These are phyloP conservation scores for Ophiostoma sp. DNA, from an alignment of 2,329 filamentous ascomycete genomes.

Conservation along the genomic window DNA sequence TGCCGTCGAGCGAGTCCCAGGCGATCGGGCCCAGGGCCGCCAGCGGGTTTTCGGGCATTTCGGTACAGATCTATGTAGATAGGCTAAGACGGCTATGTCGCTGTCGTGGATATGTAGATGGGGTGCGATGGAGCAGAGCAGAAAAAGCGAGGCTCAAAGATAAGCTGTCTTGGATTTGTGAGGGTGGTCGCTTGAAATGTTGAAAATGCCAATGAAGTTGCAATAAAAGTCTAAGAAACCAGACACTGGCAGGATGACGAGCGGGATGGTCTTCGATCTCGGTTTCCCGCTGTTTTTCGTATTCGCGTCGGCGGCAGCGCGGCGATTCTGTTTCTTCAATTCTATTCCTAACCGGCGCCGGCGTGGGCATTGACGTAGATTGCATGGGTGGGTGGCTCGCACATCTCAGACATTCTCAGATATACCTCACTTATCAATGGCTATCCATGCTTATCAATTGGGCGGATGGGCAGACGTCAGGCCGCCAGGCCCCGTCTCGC, in stretches of 20 bases:
- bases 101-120: not conserved
- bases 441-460: too few relatives aligned
- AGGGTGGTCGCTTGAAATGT: too few relatives aligned
- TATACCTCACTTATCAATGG: too few relatives aligned
- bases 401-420: too few relatives aligned
- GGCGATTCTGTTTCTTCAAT: not conserved
- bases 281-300: not conserved
- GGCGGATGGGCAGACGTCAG: too few relatives aligned
- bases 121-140: not conserved
- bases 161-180: too few relatives aligned
- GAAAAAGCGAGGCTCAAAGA: too few relatives aligned
- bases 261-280: not conserved
- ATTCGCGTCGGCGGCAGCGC: not conserved
- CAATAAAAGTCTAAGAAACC: not conserved
- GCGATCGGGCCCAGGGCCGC: slow-evolving; percentile 48
- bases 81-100: not conserved
- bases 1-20: slow-evolving; percentile 38
- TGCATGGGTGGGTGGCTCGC: not conserved
- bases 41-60: slow-evolving; percentile 36
- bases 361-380: not conserved
- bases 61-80: not conserved
- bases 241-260: not conserved
- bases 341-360: not conserved
- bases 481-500: too few relatives aligned
- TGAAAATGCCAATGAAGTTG: not conserved